These are phyloP conservation scores for Yarrowia divulgata DNA, from an alignment of 805 yeast genomes.

Conservation along the genomic window DNA sequence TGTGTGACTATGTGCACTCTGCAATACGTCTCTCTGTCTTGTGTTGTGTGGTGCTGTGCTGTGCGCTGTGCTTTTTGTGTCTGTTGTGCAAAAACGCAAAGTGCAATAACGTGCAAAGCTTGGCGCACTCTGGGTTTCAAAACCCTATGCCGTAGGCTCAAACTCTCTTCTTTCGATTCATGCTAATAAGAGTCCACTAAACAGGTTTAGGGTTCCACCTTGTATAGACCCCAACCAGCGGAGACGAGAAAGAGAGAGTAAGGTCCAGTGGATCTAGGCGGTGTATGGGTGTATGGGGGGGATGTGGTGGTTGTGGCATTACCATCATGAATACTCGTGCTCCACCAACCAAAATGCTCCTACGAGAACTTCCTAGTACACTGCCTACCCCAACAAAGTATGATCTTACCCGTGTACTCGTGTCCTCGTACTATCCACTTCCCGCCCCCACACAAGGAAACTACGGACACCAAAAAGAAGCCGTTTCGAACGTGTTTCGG, in stretches of 20 bases:
- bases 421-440: no score
- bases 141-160: conserved; percentile 26
- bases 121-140: conserved; percentile 9
- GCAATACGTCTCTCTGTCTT: conserved; percentile 27
- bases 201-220: conserved; percentile 32
- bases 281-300: not conserved
- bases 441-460: not conserved
- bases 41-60: conserved; percentile 37
- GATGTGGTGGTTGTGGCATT: no score
- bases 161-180: conserved; percentile 15
- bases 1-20: conserved; percentile 5
- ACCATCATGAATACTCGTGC: no score
- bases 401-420: no score
- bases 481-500: conserved; percentile 32
- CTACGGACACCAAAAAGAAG: not conserved
- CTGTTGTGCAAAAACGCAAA: conserved; percentile 35
- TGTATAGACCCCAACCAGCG: conserved; percentile 19
- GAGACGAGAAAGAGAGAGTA: conserved; percentile 20
- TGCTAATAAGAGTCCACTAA: conserved; percentile 19
- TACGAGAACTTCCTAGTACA: no score
- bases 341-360: no score
- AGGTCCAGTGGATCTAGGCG: conserved; percentile 14
- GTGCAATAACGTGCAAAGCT: conserved; percentile 14
- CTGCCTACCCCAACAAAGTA: no score
- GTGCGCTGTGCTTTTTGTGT: conserved; percentile 37